Evolutionary conservation across 2,329 filamentous ascomycete genomes (phyloP), one percentile per base, ranked within the genome.

Genomic region (Bipolaris gigantea): DNA sequence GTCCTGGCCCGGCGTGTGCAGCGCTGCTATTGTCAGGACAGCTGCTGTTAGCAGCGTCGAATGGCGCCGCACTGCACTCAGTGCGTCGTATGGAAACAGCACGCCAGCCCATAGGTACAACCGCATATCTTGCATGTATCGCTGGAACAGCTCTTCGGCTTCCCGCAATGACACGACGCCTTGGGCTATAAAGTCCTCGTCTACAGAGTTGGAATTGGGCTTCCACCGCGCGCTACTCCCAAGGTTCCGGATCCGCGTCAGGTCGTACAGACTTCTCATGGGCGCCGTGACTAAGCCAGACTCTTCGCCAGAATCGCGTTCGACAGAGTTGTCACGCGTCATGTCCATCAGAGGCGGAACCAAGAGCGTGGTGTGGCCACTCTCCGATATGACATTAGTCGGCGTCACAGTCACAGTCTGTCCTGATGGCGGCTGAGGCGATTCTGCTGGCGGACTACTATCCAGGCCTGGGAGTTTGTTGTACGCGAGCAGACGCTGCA

Each of bases 101-200:
- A 72, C 58, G 21, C 70, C 70, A 10, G 66, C 70, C 70, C 70
- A 72, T 21, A 73, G 64, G 30, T 68, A 70, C 15, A 67, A 62
- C 34, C 69, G 65, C 35, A 70, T 63, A 36, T 69, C 65, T 48
- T 65, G 60, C 57, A 66, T 68, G 41, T 67, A 73, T 13, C 65
- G 62, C 39, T 48, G 55, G 40, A 72, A 73, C 1, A 73, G 57
- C 1, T 67, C 62, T 30, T 72, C 69, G 10, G 70, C 69, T 55
- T 71, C 67, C 4, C 44, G 45, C 38, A 63, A 39, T 1, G 63
- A 49, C 1, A 72, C 62, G 36, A 71, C 57, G 34, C 67, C 67
- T 36, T 71, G 68, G 9, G 64, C 56, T 30, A 73, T 73, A 43
- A 72, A 70, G 47, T 73, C 70, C 6, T 66, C 61, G n/a, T 67